Conservation (phyloP, 2,329 filamentous ascomycete species). For the Aspergillus sp. region DNA sequence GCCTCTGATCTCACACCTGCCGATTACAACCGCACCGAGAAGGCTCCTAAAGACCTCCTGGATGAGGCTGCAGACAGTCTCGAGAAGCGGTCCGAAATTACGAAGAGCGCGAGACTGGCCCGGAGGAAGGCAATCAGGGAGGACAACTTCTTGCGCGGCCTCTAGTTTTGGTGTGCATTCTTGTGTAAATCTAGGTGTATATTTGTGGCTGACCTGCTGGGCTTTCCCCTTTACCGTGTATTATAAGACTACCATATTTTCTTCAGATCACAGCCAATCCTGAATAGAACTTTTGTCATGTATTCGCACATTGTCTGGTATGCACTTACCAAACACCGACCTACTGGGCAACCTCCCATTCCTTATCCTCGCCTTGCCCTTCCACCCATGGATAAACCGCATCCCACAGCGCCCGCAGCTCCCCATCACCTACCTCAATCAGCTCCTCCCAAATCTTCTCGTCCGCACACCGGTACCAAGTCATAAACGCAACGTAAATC, state of each 20-base stretch:
- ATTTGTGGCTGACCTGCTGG: constrained; percentile 19
- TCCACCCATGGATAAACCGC: constrained; percentile 37
- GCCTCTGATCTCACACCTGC: constrained; percentile 50
- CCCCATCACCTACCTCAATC: constrained; percentile 32
- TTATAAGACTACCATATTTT: constrained; percentile 35
- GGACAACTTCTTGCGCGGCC: constrained; percentile 53
- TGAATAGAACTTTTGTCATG: constrained; percentile 8
- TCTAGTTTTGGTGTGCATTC: constrained; percentile 36
- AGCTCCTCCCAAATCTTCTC: constrained; percentile 29
- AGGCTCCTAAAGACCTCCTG: constrained; percentile 29
- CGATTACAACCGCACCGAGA: constrained; percentile 34
- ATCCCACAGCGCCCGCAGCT: constrained; percentile 34
- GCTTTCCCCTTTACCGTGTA: constrained; percentile 32
- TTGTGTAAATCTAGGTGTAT: constrained; percentile 15
- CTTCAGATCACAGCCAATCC: constrained; percentile 25
- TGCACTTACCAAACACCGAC: background rate
- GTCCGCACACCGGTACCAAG: constrained; percentile 32
- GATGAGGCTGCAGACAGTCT: constrained; percentile 42
- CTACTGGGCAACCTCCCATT: constrained; percentile 33
- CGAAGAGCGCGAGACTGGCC: constrained; percentile 49
- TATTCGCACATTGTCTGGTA: background rate
- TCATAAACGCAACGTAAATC: constrained; percentile 29
- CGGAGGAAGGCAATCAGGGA: constrained; percentile 53
- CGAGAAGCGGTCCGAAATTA: constrained; percentile 47
- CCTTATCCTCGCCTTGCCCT: constrained; percentile 40